Conservation (phyloP, 2,329 filamentous ascomycete genomes). For the Cryphonectria nitschkei region DNA sequence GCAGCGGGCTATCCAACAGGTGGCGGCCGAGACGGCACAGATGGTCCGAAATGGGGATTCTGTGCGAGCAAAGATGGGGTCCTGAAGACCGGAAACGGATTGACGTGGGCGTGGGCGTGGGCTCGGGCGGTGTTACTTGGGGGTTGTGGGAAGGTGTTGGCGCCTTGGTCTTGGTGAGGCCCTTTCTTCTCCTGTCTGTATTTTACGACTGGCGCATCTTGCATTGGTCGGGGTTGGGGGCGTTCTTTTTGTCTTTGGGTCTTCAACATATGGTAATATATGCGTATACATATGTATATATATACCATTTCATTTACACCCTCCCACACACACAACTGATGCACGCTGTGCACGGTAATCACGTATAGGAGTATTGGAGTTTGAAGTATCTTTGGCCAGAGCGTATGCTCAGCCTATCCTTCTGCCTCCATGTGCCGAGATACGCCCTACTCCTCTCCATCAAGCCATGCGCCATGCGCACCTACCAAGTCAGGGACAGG, state of each 20-base stretch:
- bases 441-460: too few relatives aligned
- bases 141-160: not conserved
- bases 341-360: not conserved
- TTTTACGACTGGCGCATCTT: not conserved
- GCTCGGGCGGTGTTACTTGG: too few relatives aligned
- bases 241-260: not conserved
- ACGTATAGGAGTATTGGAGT: not conserved
- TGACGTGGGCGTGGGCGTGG: not conserved
- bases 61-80: constrained; percentile 18
- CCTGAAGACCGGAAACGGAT: not conserved
- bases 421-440: not conserved
- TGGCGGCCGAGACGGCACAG: constrained; percentile 24
- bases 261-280: not conserved
- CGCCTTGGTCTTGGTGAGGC: not conserved
- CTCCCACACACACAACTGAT: not conserved
- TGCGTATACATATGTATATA: not conserved
- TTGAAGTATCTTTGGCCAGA: not conserved
- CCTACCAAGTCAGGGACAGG: not conserved
- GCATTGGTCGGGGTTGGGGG: constrained; percentile 2
- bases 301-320: not conserved
- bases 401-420: not conserved
- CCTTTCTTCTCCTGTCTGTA: not conserved
- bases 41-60: constrained; percentile 28
- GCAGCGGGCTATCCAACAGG: constrained; percentile 38
- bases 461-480: too few relatives aligned